Base-by-base conservation (phyloP, 441 rosid species). In the Syzygium malaccense region DNA sequence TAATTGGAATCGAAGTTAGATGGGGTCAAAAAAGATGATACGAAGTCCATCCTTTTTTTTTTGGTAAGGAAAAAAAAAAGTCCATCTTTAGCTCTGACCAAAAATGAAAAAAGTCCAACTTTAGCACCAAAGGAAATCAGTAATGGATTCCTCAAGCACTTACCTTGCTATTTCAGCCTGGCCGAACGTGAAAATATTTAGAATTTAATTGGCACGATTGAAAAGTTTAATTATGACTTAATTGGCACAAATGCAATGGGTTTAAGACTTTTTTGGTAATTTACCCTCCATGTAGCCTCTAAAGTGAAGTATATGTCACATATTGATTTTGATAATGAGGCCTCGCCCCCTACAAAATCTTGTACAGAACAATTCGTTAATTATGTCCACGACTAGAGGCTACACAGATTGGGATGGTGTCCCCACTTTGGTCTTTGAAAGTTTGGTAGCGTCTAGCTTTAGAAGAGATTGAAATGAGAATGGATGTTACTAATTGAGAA, bases 1-100 rank as follows among this genome's bases (percentile, higher is more conserved):
- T 98, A 92, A 85, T 91, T 88, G 51, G 89, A 85, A 91, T 88
- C 58, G 71, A 90, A 86, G 89, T 88, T 41, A 37, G 4, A 23
- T 7, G 28, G 28, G 83, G 83, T 75, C 49, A 6, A 41, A 26
- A 41, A 75, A 11, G 51, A 75, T 51, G n/a, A 12, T 23, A 41
- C 9, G 51, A 23, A 75, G 83, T 75, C 51, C 14, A 51, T 37
- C 14, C n/a, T n/a, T n/a, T n/a, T n/a, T n/a, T n/a, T n/a, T n/a
- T n/a, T n/a, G n/a, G n/a, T n/a, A n/a, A n/a, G n/a, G n/a, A n/a
- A n/a, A n/a, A n/a, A n/a, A 53, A 53, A 53, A 53, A 14, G 13
- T 37, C 37, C 37, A 49, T 57, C 28, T 71, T n/a, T n/a, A n/a
- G n/a, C n/a, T n/a, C n/a, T n/a, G n/a, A n/a, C n/a, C n/a, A n/a